A percentile compares a stretch with the other conserved stretches of the same genome.
These are phyloP conservation scores for Nicotiana paniculata DNA, from an alignment of 257 asterid species.

Conservation along the genomic window DNA sequence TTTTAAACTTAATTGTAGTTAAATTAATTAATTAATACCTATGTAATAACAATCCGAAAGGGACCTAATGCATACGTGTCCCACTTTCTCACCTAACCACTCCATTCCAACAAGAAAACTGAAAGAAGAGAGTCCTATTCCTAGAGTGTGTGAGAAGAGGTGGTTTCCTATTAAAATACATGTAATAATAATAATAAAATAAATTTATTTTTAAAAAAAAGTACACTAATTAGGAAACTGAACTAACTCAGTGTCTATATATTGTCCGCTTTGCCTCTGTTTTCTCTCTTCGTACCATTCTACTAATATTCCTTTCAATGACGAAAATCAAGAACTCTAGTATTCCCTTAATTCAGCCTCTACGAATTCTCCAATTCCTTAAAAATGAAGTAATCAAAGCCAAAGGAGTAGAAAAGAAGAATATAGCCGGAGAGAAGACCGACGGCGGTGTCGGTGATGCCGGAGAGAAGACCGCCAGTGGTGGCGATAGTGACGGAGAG, in stretches of 20 bases:
- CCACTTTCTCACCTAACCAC: too few species aligned
- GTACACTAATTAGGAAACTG: background rate
- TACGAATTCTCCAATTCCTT: background rate
- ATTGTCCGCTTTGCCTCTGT: slow-evolving; percentile 37
- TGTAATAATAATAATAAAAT: background rate
- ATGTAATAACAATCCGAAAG: too few species aligned
- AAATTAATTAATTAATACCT: too few species aligned
- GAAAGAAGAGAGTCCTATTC: too few species aligned
- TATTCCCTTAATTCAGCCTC: background rate
- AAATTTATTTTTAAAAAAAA: too few species aligned
- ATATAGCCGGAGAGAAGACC: slow-evolving; percentile 33
- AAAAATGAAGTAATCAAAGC: slow-evolving; percentile 23
- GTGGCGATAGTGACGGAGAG: slow-evolving; percentile 10
- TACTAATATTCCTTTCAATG: background rate
- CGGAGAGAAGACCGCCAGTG: slow-evolving; percentile 18
- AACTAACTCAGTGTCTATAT: slow-evolving; percentile 25
- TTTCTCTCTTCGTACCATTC: slow-evolving; percentile 40
- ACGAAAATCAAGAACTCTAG: too few species aligned
- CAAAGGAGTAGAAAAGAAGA: slow-evolving; percentile 15
- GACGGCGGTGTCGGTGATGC: slow-evolving; percentile 1
- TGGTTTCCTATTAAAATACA: background rate
- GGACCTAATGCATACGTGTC: too few species aligned
- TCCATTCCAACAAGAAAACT: too few species aligned
- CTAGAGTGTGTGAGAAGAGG: background rate
- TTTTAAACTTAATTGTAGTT: too few species aligned